These are phyloP conservation scores for Tilletia walkeri DNA, from an alignment of 1,284 basidiomycete genomes.

Conservation along the genomic window DNA sequence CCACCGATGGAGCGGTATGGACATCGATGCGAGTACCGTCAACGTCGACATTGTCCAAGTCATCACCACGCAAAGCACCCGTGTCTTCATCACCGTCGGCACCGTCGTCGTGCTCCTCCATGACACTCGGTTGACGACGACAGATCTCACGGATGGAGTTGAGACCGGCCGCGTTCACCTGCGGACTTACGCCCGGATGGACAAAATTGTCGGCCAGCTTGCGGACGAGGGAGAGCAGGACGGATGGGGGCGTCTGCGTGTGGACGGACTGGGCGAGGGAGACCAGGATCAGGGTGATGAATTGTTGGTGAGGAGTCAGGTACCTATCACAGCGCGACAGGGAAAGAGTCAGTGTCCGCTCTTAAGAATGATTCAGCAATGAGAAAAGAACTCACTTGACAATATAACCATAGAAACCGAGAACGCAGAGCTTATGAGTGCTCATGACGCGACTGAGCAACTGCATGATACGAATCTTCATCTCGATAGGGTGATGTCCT, in stretches of 20 bases:
- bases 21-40: constrained; percentile 7
- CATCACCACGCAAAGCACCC: background rate
- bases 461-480: constrained; percentile 97
- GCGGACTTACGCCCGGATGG: constrained; percentile 91
- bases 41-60: constrained; percentile 9
- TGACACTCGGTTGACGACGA: constrained; percentile 69
- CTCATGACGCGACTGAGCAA: constrained; percentile 94
- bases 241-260: constrained; percentile 91
- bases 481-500: constrained; percentile 69
- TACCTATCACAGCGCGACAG: constrained; percentile 63
- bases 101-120: constrained; percentile 17
- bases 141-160: constrained; percentile 94
- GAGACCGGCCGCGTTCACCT: constrained; percentile 92
- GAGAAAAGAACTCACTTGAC: constrained; percentile 60
- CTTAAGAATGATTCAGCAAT: constrained; percentile 26
- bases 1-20: background rate
- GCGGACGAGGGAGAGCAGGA: constrained; percentile 79
- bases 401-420: constrained; percentile 96
- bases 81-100: constrained; percentile 8
- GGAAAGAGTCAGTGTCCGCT: constrained; percentile 60
- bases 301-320: constrained; percentile 86
- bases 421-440: constrained; percentile 84
- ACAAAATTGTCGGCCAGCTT: constrained; percentile 96
- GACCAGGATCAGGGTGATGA: constrained; percentile 90
- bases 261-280: constrained; percentile 94